Percentiles rank a stretch among this genome's conserved stretches.
These are phyloP conservation scores for Sphaceloma murrayae DNA, from an alignment of 2,329 filamentous ascomycete species.

Conservation along the genomic window DNA sequence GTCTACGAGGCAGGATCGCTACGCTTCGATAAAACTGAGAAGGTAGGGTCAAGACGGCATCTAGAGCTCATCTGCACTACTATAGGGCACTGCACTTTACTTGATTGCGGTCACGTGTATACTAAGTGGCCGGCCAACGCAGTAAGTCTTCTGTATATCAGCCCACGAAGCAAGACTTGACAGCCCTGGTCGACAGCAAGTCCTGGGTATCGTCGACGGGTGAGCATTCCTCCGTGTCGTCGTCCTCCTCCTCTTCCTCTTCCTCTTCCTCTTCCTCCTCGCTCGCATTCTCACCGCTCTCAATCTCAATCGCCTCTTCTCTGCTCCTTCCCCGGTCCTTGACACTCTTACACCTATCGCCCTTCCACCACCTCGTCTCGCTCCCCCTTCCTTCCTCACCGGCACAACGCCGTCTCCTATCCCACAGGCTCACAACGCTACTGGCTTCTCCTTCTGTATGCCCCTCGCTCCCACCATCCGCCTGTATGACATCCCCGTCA, in stretches of 20 bases:
- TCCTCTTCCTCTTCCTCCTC: neutral
- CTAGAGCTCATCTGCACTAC: no score
- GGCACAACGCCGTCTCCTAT: no score
- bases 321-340: neutral
- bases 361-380: neutral
- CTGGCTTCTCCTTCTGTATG: neutral
- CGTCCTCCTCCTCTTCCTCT: neutral
- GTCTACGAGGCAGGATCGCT: no score
- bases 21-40: no score
- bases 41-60: no score
- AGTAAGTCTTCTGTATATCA: no score
- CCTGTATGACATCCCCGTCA: neutral
- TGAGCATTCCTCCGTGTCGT: neutral
- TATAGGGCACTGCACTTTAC: no score
- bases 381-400: neutral
- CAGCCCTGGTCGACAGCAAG: neutral
- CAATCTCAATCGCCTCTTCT: slow-evolving; percentile 1
- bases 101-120: no score
- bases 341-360: neutral
- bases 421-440: no score
- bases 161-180: no score
- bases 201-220: neutral
- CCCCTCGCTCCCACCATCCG: neutral
- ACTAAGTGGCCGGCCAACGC: no score
- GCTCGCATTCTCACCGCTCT: neutral